These are phyloP conservation scores for Quercus aquifolioides DNA, from an alignment of 306 rosid species.

Conservation along the genomic window DNA sequence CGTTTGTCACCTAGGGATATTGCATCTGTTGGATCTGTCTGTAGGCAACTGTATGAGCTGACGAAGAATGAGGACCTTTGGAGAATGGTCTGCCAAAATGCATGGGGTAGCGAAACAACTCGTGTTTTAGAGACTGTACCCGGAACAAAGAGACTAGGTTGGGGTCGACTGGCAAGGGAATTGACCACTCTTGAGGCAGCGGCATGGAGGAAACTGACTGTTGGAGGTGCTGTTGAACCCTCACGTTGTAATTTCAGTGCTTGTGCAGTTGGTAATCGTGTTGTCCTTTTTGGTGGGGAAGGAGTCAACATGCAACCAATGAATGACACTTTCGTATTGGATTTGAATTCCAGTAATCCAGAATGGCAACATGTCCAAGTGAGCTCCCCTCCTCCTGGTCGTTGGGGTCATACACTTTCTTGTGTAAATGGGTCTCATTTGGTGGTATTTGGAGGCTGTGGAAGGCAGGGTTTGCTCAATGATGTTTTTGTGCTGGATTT, in stretches of 20 bases:
- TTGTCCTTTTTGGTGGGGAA: constrained; percentile 98
- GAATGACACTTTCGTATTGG: constrained; percentile 96
- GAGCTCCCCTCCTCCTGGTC: constrained; percentile 99
- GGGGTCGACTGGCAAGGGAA: constrained; percentile 94
- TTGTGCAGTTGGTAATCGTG: constrained; percentile 97
- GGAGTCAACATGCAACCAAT: constrained; percentile 99
- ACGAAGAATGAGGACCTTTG: constrained; percentile 90
- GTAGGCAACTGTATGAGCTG: constrained; percentile 65
- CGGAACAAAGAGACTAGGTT: constrained; percentile 95
- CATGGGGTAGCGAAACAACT: constrained; percentile 98
- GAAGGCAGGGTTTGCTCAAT: constrained; percentile 93
- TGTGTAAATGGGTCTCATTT: constrained; percentile 93
- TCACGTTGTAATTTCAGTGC: constrained; percentile 98
- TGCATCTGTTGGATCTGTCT: constrained; percentile 91
- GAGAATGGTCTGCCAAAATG: constrained; percentile 99
- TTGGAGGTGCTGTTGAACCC: constrained; percentile 94
- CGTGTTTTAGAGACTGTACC: constrained; percentile 92
- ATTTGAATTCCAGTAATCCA: constrained; percentile 81
- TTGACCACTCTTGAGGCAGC: constrained; percentile 98
- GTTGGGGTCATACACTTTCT: constrained; percentile 98
- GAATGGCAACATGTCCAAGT: constrained; percentile 99
- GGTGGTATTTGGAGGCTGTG: constrained; percentile 99
- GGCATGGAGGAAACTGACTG: constrained; percentile 96
- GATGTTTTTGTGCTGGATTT: constrained; percentile 92
- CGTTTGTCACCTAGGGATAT: constrained; percentile 93